Base-by-base conservation (phyloP, 2,329 filamentous ascomycete genomes). In the Sclerotinia minor region DNA sequence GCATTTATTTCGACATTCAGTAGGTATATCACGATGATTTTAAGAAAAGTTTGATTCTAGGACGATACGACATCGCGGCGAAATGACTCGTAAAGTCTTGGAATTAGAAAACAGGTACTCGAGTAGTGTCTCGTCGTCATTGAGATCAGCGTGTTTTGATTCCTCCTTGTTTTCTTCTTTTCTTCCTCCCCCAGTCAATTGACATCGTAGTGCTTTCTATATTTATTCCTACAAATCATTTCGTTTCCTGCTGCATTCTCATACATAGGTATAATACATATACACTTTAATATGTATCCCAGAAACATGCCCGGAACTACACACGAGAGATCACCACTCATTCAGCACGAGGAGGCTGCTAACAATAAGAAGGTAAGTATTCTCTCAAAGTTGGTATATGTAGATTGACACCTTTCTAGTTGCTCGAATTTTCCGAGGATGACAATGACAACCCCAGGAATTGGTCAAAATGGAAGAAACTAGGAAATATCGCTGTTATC, bases 381-480 rank as follows among this genome's bases (percentile, higher is more conserved):
- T 19, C 24, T 17, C 19, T 47, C 45, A 24, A 26, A 8, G 1
- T 47, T 49, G 7, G 64, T 52, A 29, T 8, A 17, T 65, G 60
- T 64, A 24, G 55, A 65, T 41, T 53, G 17, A 49, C 15, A 11
- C 21, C 26, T 55, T 5, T 58, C 2, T 19, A 60, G 52, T 55
- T 52, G 19, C 35, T 58, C 11, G 53, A 71, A 58, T 68, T 73
- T 50, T 69, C 71, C 3, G 67, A 71, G 45, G 68, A 73, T 24
- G 73, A 75, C 59, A 69, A 69, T n/a, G 59, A 64, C 29, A 71
- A 75, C 19, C 74, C 73, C 4, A 64, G 71, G 59, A 66, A 67
- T n/a, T 75, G 73, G 72, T 66, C 72, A 6, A 67, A 72, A 64
- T 68, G 64, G 67, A 73, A 74, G 49, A 75, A 74, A 44, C 52